Percentiles rank a stretch among this genome's conserved stretches.
Evolutionary conservation across 768 basidiomycete species (phyloP).

Genomic region (Mrakia hoshinonis): DNA sequence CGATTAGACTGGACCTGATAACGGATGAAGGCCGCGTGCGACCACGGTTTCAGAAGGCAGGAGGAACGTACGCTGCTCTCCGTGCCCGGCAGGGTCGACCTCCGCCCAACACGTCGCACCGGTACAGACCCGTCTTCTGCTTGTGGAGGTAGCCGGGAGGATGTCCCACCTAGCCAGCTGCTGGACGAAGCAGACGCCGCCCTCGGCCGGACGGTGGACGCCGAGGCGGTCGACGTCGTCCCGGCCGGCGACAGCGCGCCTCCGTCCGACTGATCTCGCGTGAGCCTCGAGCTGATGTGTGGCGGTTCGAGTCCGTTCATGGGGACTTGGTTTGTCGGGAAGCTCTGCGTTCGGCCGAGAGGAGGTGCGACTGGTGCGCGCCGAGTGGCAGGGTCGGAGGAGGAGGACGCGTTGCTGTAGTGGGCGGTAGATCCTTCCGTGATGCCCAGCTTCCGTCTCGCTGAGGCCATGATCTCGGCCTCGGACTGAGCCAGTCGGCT

Average conservation of each 20-base stretch:
- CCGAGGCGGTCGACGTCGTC: neutral
- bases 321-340: neutral
- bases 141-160: neutral
- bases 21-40: neutral
- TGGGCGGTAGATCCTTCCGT: neutral
- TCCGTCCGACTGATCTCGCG: neutral
- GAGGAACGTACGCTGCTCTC: neutral
- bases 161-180: neutral
- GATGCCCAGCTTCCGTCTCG: constrained; percentile 4
- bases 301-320: neutral
- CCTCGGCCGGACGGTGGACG: neutral
- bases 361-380: neutral
- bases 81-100: neutral
- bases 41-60: neutral
- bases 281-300: too few species aligned
- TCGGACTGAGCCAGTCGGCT: constrained; percentile 2
- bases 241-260: neutral
- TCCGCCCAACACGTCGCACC: neutral
- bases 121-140: neutral
- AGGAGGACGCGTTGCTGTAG: neutral
- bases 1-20: neutral
- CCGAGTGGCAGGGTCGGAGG: neutral
- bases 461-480: constrained; percentile 9
- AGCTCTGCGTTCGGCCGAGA: neutral
- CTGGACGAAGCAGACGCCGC: constrained; percentile 7